Percentiles rank a stretch among this genome's conserved stretches.
phyloP scores from a whole-genome alignment of 2,329 filamentous ascomycete species.

The Exserohilum rostratum region DNA sequence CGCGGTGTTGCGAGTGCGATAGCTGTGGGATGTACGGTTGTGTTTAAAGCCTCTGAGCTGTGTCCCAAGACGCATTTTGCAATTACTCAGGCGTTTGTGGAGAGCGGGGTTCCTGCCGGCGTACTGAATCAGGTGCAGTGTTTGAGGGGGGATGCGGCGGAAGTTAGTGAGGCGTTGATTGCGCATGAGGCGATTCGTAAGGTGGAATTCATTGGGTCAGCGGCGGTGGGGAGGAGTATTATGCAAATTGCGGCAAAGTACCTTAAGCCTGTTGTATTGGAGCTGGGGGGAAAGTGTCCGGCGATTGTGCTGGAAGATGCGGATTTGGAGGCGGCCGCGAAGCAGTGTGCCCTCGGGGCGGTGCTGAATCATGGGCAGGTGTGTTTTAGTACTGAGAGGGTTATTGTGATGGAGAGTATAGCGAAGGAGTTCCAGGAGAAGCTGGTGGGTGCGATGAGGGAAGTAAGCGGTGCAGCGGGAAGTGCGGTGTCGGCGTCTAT shows the following conservation, averaged over 20 bases:
- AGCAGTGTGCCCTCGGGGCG: constrained; percentile 30
- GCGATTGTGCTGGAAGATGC: constrained; percentile 81
- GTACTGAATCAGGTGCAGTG: constrained; percentile 73
- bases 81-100: constrained; percentile 27
- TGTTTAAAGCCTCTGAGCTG: constrained; percentile 39
- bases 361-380: constrained; percentile 65
- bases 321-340: constrained; percentile 50
- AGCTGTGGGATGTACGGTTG: constrained; percentile 57
- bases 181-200: constrained; percentile 68
- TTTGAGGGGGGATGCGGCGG: constrained; percentile 63
- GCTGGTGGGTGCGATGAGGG: constrained; percentile 51
- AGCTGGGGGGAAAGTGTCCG: constrained; percentile 80
- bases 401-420: constrained; percentile 64
- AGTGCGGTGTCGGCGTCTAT: constrained; percentile 44
- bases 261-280: constrained; percentile 78
- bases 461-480: constrained; percentile 45
- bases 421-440: constrained; percentile 57
- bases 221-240: constrained; percentile 71
- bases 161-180: constrained; percentile 72
- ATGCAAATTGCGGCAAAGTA: constrained; percentile 69
- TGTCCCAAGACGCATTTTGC: constrained; percentile 29
- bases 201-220: constrained; percentile 79
- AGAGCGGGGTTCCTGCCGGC: constrained; percentile 75
- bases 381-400: constrained; percentile 83
- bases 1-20: constrained; percentile 58